Evolutionary conservation across 345 rosid species (phyloP), one percentile per base, ranked within the genome.

Genomic region (Barbarea vulgaris): DNA sequence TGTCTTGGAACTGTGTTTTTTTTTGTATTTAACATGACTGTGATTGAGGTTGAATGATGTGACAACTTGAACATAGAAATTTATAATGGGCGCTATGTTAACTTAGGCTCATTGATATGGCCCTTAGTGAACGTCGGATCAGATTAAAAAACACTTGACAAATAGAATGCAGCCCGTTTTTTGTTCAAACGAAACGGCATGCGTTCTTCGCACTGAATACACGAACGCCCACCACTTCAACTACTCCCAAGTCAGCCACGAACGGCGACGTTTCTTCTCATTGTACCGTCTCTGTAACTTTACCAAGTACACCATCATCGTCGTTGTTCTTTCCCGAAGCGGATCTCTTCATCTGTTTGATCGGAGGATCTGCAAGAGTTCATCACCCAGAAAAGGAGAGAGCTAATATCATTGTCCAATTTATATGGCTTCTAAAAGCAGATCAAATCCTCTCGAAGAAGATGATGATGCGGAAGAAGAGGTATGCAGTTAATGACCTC

Each of bases 371-470:
- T 69, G 70, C 67, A 56, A 64, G 22, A 22, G 34, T 15, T 70
- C 53, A 46, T 31, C 13, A 44, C 42, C 76, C 65, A 55, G 51
- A 70, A 54, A 10, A 14, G 39, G 30, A 24, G 7, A 60, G 27
- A 37, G 41, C 46, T 61, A 47, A 13, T 4, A 0, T 24, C 6
- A 19, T 6, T 44, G 12, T 9, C 27, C 2, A 42, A 67, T 58
- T 73, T 31, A 60, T 53, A 93, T 93, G 98, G 94, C 89, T 41
- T 85, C 97, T 34, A 79, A 84, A 34, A 81, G 91, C 84, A 81
- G 77, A 77, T 69, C 70, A 28, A 64, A 73, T 68, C 72, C 73
- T 63, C 66, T 61, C 12, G 88, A 74, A 65, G 87, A 84, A 58
- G 88, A 86, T 2, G 95, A 81, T 74, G 84, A 72, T 17, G 64